These are phyloP conservation scores for Cladosporium sp. DNA, from an alignment of 2,329 filamentous ascomycete genomes.

Conservation along the genomic window DNA sequence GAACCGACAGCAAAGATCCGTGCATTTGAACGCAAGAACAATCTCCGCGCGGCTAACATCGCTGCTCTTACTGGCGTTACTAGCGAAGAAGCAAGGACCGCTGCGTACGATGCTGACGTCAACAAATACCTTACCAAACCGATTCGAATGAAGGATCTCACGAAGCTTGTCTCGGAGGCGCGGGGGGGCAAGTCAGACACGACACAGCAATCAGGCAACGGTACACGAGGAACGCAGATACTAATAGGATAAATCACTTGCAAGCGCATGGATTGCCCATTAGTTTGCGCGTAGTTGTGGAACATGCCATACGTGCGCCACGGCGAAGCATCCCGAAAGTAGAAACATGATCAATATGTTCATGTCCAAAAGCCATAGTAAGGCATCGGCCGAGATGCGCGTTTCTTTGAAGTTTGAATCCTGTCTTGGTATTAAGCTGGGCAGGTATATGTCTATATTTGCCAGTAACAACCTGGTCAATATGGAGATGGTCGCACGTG, in stretches of 20 bases:
- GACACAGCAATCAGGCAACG: neutral
- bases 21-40: slow-evolving; percentile 27
- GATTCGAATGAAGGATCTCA: slow-evolving; percentile 30
- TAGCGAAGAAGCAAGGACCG: slow-evolving; percentile 26
- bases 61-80: slow-evolving; percentile 38
- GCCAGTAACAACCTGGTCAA: too few relatives aligned
- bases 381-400: too few relatives aligned
- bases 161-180: slow-evolving; percentile 4
- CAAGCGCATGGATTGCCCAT: too few relatives aligned
- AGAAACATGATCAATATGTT: too few relatives aligned
- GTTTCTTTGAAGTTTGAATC: too few relatives aligned
- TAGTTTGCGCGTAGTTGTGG: too few relatives aligned
- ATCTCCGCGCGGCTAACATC: slow-evolving; percentile 22
- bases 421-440: too few relatives aligned
- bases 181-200: neutral
- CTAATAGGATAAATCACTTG: neutral
- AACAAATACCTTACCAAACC: slow-evolving; percentile 38
- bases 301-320: too few relatives aligned
- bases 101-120: slow-evolving; percentile 33
- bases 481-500: too few relatives aligned
- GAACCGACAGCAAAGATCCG: slow-evolving; percentile 34
- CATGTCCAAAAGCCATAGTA: too few relatives aligned
- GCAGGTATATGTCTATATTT: too few relatives aligned
- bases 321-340: too few relatives aligned
- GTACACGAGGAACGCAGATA: neutral